Base-by-base conservation (phyloP, 2,329 filamentous ascomycete species). In the Cordyceps pruinosa region DNA sequence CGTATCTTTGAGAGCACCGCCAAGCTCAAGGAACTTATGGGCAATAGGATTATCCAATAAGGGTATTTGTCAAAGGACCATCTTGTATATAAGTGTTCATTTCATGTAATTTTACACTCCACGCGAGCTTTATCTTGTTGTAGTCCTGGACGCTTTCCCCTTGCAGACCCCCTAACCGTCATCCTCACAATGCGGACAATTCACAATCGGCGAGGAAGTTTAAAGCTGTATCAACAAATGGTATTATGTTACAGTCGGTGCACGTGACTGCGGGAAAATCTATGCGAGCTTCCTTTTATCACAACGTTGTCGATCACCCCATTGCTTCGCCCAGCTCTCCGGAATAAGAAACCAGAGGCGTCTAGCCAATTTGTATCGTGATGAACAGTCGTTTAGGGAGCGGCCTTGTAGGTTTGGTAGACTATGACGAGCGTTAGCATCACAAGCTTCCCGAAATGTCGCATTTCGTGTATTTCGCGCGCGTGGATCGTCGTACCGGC, bases 321-420 rank as follows among this genome's bases (percentile, higher is more conserved):
- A 23, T 47, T 35, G 37, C 26, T 37, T 54, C 37, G 4, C 19
- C 10, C 25, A 21, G 32, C 19, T 30, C 9, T 19, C 46, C 25
- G n/a, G 21, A 21, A 19, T 6, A 32, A 23, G 34, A 23, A 21
- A 21, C 34, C 26, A 10, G 10, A 35, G 42, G 21, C 17, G 13
- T 35, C 37, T 15, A 48, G 28, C 25, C 35, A 35, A 54, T 58
- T 44, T 15, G 25, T 32, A 13, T 23, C 26, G 28, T 42, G 2
- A 32, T 13, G 19, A 32, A 15, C 6, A 19, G 26, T 49, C 56
- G 59, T 63, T 73, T 72, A 74, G 58, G 67, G 64, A 60, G 66
- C 65, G 60, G 69, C 63, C 69, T 74, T 74, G 71, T 71, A 70
- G 61, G 70, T 73, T 65, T 75, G 72, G 74, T 75, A 83, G 67